phyloP scores from a whole-genome alignment of 2,329 filamentous ascomycete genomes.

The Fusarium xylarioides region DNA sequence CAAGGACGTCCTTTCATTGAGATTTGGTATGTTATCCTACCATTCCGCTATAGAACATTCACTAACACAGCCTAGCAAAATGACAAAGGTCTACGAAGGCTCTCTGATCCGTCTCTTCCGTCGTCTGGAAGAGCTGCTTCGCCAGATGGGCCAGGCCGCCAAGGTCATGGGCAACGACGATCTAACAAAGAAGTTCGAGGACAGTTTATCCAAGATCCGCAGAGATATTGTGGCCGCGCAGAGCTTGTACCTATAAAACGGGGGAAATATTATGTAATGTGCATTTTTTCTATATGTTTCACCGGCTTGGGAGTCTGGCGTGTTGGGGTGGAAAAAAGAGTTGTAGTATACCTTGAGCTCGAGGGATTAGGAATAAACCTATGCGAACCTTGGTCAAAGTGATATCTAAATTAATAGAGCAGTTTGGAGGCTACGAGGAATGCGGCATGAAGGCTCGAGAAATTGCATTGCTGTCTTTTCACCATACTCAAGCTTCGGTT shows the following conservation, averaged over 20 bases:
- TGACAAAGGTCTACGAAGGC: constrained; percentile 98
- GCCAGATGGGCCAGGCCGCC: constrained; percentile 93
- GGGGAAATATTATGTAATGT: constrained; percentile 10
- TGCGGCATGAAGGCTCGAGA: too few species aligned
- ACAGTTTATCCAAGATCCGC: constrained; percentile 83
- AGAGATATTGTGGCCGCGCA: constrained; percentile 95
- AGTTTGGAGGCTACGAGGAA: neutral
- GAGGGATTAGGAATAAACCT: constrained; percentile 32
- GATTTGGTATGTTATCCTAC: constrained; percentile 71
- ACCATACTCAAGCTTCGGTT: neutral
- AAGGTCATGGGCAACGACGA: constrained; percentile 99
- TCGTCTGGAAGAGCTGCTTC: constrained; percentile 89
- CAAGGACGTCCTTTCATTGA: constrained; percentile 89
- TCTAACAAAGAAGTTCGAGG: constrained; percentile 90
- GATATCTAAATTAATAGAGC: constrained; percentile 25
- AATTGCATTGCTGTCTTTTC: fast-evolving
- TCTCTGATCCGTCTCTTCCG: constrained; percentile 96
- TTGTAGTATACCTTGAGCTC: constrained; percentile 16
- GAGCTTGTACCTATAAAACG: constrained; percentile 81
- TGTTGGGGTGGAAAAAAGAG: constrained; percentile 27
- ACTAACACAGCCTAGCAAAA: constrained; percentile 73
- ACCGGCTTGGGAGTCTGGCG: constrained; percentile 40
- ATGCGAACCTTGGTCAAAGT: constrained; percentile 20
- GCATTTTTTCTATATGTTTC: constrained; percentile 36
- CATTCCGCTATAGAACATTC: fast-evolving